Evolutionary conservation across 805 yeast genomes (phyloP).

Genomic region (Cyberlindnera misumaiensis): DNA sequence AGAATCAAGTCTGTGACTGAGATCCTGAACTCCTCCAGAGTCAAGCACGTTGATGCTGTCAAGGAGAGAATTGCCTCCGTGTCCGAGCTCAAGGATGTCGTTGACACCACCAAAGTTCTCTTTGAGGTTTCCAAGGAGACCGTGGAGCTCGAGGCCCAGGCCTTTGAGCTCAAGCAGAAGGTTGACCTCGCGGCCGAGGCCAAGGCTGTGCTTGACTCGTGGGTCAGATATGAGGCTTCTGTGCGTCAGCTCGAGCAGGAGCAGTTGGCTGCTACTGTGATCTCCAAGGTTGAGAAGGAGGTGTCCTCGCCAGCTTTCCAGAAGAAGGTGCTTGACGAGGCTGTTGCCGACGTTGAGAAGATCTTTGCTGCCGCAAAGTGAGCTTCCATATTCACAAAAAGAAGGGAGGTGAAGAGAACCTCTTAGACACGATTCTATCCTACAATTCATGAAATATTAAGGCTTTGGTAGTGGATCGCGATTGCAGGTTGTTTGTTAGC

Average conservation of each 20-base stretch:
- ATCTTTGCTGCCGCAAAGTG: conserved; percentile 45
- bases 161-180: conserved; percentile 88
- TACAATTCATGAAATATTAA: too few relatives aligned
- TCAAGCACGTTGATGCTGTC: conserved; percentile 87
- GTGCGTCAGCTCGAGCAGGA: conserved; percentile 95
- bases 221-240: conserved; percentile 97
- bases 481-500: too few relatives aligned
- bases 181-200: conserved; percentile 87
- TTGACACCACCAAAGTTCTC: conserved; percentile 81
- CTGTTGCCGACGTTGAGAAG: conserved; percentile 88
- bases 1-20: conserved; percentile 76
- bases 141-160: conserved; percentile 89
- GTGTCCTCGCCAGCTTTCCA: conserved; percentile 86
- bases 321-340: conserved; percentile 83
- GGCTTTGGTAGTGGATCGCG: too few relatives aligned
- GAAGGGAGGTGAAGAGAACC: not conserved
- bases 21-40: conserved; percentile 81
- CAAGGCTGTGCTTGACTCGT: conserved; percentile 90
- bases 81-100: conserved; percentile 85
- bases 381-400: conserved; percentile 1
- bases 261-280: conserved; percentile 81
- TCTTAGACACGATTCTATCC: not conserved
- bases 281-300: conserved; percentile 82
- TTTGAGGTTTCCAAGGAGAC: conserved; percentile 96
- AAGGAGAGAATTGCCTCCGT: conserved; percentile 87